These are phyloP conservation scores for Hypholoma sublateritium DNA, from an alignment of 768 basidiomycete species.

Conservation along the genomic window DNA sequence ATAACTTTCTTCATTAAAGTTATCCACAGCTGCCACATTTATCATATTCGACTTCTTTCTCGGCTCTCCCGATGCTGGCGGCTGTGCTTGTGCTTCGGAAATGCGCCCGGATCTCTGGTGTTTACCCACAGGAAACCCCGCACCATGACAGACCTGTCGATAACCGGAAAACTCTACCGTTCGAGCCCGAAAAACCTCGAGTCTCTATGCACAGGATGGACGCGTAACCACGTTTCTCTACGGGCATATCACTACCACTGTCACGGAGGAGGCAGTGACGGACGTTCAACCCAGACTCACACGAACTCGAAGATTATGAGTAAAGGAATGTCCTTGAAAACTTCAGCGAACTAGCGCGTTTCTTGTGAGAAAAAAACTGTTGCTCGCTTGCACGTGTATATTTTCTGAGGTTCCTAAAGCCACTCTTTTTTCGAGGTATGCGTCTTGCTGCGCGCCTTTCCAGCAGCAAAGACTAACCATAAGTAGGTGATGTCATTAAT, in stretches of 20 bases:
- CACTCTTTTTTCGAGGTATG: too few species aligned
- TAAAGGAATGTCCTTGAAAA: too few species aligned
- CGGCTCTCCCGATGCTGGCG: neutral
- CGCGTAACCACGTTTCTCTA: neutral
- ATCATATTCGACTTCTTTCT: neutral
- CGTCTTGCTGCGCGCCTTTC: neutral
- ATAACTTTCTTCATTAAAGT: too few species aligned
- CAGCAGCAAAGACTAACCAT: neutral
- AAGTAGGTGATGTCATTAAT: neutral
- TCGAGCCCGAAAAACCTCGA: neutral
- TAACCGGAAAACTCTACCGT: neutral
- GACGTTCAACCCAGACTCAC: too few species aligned
- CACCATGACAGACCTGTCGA: neutral
- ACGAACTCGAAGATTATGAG: too few species aligned
- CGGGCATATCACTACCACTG: too few species aligned
- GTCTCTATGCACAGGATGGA: neutral
- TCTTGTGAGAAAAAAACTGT: too few species aligned
- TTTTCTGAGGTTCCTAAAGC: too few species aligned
- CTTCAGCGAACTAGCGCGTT: too few species aligned
- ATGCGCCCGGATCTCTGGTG: neutral
- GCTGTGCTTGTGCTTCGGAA: neutral
- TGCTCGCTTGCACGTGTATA: too few species aligned
- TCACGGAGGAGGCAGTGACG: too few species aligned
- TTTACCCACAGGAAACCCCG: neutral
- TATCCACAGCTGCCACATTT: neutral